phyloP scores from a whole-genome alignment of 2,329 filamentous ascomycete genomes.

The Calycina herbarum region DNA sequence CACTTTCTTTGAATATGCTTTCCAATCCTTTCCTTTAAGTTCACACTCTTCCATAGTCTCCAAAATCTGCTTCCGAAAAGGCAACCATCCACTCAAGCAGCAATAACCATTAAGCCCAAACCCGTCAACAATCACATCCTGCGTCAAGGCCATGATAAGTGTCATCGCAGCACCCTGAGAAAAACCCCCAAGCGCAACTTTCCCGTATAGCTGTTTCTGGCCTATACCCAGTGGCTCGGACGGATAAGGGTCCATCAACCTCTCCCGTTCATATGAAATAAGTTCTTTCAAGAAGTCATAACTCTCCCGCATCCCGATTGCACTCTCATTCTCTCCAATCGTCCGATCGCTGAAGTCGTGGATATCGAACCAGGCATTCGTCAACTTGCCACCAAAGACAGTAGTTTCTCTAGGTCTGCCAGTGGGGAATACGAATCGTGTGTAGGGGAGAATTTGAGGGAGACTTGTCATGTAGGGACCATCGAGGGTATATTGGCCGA shows the following conservation, averaged over 20 bases:
- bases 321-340: conserved; percentile 17
- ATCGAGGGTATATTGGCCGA: conserved; percentile 24
- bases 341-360: conserved; percentile 30
- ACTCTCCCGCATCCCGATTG: conserved; percentile 20
- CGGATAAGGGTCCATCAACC: background rate
- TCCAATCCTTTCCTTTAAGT: background rate
- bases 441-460: conserved; percentile 14
- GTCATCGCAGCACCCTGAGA: conserved; percentile 31
- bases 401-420: conserved; percentile 21
- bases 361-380: conserved; percentile 36
- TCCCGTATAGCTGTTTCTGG: background rate
- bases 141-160: conserved; percentile 22
- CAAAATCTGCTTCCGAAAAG: conserved; percentile 24
- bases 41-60: background rate
- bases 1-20: background rate
- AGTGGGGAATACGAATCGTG: conserved; percentile 30
- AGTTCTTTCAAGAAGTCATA: conserved; percentile 19
- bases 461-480: conserved; percentile 36
- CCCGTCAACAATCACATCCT: background rate
- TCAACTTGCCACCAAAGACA: conserved; percentile 24
- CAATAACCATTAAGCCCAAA: conserved; percentile 20
- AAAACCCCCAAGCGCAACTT: conserved; percentile 26
- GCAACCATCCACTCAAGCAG: conserved; percentile 32
- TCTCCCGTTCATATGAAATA: conserved; percentile 14
- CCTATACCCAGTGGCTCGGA: background rate